phyloP scores from a whole-genome alignment of 1,139 yeast species.

The Scheffersomyces titani region DNA sequence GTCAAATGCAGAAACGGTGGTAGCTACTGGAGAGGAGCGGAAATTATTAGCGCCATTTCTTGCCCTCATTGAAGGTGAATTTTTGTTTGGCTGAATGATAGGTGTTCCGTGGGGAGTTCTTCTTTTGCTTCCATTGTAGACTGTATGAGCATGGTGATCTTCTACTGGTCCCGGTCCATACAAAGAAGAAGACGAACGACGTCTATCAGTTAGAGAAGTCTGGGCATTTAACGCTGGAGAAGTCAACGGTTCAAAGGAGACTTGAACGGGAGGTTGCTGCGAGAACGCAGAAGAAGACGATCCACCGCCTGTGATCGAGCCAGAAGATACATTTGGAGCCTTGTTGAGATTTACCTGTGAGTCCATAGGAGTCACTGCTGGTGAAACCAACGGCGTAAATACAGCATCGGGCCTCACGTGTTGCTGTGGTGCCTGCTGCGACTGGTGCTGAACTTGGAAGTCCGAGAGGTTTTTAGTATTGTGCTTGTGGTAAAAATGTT shows the following conservation, averaged over 20 bases:
- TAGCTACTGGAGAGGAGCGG: slow-evolving; percentile 10
- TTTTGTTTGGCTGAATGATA: slow-evolving; percentile 30
- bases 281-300: slow-evolving; percentile 9
- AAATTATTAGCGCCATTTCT: slow-evolving; percentile 2
- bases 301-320: background rate
- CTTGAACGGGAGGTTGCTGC: slow-evolving; percentile 32
- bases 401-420: slow-evolving; percentile 51
- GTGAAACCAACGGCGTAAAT: slow-evolving; percentile 76
- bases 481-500: slow-evolving; percentile 43
- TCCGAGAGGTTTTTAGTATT: slow-evolving; percentile 4
- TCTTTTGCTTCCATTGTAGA: slow-evolving; percentile 24
- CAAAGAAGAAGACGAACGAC: slow-evolving; percentile 38
- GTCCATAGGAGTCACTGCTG: slow-evolving; percentile 70
- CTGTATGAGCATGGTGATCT: slow-evolving; percentile 13
- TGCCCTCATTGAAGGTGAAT: slow-evolving; percentile 4
- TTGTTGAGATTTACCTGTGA: slow-evolving; percentile 24
- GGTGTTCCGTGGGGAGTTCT: slow-evolving; percentile 55
- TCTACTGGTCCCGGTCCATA: slow-evolving; percentile 30
- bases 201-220: slow-evolving; percentile 21
- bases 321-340: slow-evolving; percentile 3
- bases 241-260: slow-evolving; percentile 52
- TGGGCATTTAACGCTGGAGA: slow-evolving; percentile 68
- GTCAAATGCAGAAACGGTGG: slow-evolving; percentile 30
- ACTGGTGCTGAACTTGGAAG: slow-evolving; percentile 3
- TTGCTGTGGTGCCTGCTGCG: slow-evolving; percentile 12